Evolutionary conservation across 345 rosid species (phyloP).

Genomic region (Trapa bicornis): DNA sequence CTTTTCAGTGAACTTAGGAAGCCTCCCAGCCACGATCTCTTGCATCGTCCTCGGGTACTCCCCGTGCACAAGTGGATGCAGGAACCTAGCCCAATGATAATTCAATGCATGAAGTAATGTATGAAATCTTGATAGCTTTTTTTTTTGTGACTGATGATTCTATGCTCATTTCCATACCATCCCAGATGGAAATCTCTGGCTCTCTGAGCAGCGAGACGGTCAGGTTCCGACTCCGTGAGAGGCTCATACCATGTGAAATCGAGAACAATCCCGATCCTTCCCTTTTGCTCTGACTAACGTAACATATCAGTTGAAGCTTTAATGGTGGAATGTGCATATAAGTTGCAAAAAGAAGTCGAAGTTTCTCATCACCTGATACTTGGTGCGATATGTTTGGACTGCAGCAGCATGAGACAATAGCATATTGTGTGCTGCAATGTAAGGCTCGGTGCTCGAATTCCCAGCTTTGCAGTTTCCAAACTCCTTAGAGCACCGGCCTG

Average conservation of each 20-base stretch:
- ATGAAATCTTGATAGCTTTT: not conserved
- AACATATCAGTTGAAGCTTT: not conserved
- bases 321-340: not conserved
- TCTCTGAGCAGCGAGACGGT: constrained; percentile 50
- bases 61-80: constrained; percentile 53
- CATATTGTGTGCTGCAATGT: constrained; percentile 24
- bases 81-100: constrained; percentile 23
- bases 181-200: constrained; percentile 69
- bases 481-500: constrained; percentile 17
- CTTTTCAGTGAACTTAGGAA: constrained; percentile 34
- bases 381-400: constrained; percentile 3
- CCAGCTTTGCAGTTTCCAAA: constrained; percentile 11
- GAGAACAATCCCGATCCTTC: constrained; percentile 46
- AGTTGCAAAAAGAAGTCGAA: not conserved
- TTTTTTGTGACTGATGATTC: not conserved
- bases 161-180: constrained; percentile 24
- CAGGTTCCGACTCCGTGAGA: constrained; percentile 36
- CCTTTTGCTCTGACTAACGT: constrained; percentile 32
- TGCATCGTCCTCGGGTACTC: constrained; percentile 56
- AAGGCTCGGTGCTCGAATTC: constrained; percentile 34
- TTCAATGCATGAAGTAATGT: not conserved
- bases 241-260: constrained; percentile 65
- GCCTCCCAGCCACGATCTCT: constrained; percentile 26
- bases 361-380: not conserved
- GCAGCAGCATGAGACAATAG: constrained; percentile 31